phyloP scores from a whole-genome alignment of 495 filamentous ascomycete species.

The Letharia columbiana region DNA sequence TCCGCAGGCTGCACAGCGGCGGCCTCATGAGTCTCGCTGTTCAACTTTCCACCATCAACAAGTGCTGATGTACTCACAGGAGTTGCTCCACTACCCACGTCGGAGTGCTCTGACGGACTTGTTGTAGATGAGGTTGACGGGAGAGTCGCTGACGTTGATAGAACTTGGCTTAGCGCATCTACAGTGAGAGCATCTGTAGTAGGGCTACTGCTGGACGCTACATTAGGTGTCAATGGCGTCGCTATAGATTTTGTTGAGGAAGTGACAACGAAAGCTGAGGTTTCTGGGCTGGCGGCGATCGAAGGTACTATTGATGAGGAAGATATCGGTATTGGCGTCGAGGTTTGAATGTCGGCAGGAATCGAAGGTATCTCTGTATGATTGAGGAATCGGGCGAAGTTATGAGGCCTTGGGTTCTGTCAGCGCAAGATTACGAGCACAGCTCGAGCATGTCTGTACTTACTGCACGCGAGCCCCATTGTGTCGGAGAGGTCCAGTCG shows the following conservation, averaged over 20 bases:
- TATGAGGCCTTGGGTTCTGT: slow-evolving; percentile 12
- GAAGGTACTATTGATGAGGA: slow-evolving; percentile 5
- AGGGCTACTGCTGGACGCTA: background rate
- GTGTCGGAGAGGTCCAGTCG: slow-evolving; percentile 23
- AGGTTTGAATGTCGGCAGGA: slow-evolving; percentile 5
- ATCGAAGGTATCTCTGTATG: slow-evolving; percentile 9
- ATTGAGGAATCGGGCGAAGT: slow-evolving; percentile 13
- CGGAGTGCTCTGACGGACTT: background rate
- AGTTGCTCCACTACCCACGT: background rate
- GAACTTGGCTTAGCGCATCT: background rate
- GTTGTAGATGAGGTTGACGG: background rate
- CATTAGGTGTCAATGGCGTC: background rate
- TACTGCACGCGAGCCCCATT: slow-evolving; percentile 17
- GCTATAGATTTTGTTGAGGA: background rate
- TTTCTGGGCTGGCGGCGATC: background rate
- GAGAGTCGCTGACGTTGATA: background rate
- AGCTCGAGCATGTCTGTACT: background rate
- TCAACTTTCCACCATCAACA: background rate
- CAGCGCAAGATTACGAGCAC: background rate
- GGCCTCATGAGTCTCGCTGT: background rate
- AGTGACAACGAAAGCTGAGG: background rate
- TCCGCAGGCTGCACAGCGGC: slow-evolving; percentile 1
- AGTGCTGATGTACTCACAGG: background rate
- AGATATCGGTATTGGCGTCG: slow-evolving; percentile 9
- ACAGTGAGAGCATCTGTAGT: background rate